phyloP scores from a whole-genome alignment of 495 filamentous ascomycete species.

The Hyaloscypha variabilis region DNA sequence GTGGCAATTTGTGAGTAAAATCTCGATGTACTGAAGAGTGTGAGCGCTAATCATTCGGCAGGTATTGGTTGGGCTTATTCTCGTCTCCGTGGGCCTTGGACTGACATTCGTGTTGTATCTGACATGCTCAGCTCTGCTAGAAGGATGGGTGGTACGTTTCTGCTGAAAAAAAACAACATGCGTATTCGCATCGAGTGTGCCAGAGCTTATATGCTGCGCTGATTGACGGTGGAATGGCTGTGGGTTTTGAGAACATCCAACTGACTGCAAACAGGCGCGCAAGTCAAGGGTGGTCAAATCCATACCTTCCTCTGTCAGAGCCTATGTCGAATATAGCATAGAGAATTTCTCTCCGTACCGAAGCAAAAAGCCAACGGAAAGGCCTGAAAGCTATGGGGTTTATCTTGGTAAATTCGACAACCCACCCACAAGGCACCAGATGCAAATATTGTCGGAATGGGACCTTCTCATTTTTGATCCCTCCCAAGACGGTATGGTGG shows the following conservation, averaged over 20 bases:
- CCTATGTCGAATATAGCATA: neutral
- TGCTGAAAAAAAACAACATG: neutral
- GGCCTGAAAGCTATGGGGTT: slow-evolving; percentile 45
- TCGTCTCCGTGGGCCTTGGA: slow-evolving; percentile 16
- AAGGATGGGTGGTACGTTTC: slow-evolving; percentile 10
- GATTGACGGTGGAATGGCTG: neutral
- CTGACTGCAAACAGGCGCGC: slow-evolving; percentile 8
- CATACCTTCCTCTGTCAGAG: slow-evolving; percentile 7
- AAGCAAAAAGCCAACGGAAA: slow-evolving; percentile 2
- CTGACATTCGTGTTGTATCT: slow-evolving; percentile 11
- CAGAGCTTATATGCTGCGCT: neutral
- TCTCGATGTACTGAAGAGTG: neutral
- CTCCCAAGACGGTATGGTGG: slow-evolving; percentile 38
- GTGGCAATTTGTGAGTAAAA: slow-evolving; percentile 19
- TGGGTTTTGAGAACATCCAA: neutral
- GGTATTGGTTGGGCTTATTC: slow-evolving; percentile 19
- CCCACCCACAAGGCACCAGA: slow-evolving; percentile 39
- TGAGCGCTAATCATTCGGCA: slow-evolving; percentile 13
- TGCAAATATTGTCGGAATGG: slow-evolving; percentile 44
- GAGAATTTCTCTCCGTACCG: slow-evolving; percentile 6
- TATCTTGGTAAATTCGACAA: slow-evolving; percentile 44
- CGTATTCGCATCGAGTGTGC: too few species aligned
- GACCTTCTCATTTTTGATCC: slow-evolving; percentile 47
- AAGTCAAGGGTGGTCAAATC: neutral
- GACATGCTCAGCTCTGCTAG: neutral